Evolutionary conservation across 805 yeast genomes (phyloP), one percentile per base, ranked within the genome.

Genomic region (Yamadazyma sp.): DNA sequence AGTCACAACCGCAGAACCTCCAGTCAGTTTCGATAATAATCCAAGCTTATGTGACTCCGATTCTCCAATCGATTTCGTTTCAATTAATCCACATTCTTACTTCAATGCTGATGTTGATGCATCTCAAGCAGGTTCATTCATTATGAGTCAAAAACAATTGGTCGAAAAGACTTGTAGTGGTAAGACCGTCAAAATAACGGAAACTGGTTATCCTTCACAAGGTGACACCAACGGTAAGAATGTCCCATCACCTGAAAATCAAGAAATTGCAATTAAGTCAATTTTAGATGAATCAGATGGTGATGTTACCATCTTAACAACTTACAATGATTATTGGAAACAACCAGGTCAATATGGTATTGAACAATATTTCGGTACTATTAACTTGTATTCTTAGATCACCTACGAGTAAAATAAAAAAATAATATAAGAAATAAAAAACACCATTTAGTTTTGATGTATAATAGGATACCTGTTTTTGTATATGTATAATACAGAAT

Each of bases 271-370:
- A 11, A 70, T 89, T 39, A 60, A 69, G 40, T 59, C 76, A 12
- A 80, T 89, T 34, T 60, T 88, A 36, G 65, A 74, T 16, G 73
- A 65, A 18, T 60, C 80, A 31, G 76, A 80, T 27, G 66, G 75
- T 23, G 77, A 80, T 30, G 76, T 77, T 32, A 82, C 89, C 3
- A 73, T 89, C 39, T 69, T 89, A 52, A 78, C 95, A 14, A 79
- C 88, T n/a, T 87, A 63, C 60, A 68, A 89, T 52, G 97, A 89
- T 58, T 70, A 62, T 60, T 89, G 97, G 97, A 89, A 89, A 56
- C 50, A 53, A 8, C 88, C 96, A 16, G 96, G 97, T 39, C 69
- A 72, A 2, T 82, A 86, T 56, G 84, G 82, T 43, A 79, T 89
- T 53, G 97, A 89, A 63, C 96, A 86, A 62, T 78, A 77, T 34